These are phyloP conservation scores for Hypomyces rosellus DNA, from an alignment of 2,329 filamentous ascomycete genomes.

Conservation along the genomic window DNA sequence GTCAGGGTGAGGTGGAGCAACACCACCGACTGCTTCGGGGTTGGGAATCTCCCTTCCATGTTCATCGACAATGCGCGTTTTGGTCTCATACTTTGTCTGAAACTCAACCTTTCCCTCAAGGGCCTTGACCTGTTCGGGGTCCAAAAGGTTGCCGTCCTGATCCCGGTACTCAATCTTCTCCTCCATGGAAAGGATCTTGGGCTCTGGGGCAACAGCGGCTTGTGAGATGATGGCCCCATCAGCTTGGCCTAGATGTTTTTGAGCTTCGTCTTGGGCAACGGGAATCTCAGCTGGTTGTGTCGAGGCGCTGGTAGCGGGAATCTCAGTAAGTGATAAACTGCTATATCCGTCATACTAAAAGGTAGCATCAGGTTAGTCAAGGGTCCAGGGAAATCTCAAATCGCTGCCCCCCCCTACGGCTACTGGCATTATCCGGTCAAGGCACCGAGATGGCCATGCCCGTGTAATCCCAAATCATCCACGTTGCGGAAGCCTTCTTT, in stretches of 20 bases:
- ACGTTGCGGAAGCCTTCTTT: slow-evolving; percentile 26
- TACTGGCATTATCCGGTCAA: slow-evolving; percentile 4
- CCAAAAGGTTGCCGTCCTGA: slow-evolving; percentile 82
- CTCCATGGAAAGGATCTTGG: slow-evolving; percentile 52
- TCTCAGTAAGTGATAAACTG: slow-evolving; percentile 18
- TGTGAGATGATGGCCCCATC: slow-evolving; percentile 35
- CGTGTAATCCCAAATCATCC: slow-evolving; percentile 8
- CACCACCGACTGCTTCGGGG: slow-evolving; percentile 33
- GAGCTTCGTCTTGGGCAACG: slow-evolving; percentile 15
- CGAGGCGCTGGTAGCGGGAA: slow-evolving; percentile 19
- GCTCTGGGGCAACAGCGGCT: slow-evolving; percentile 43
- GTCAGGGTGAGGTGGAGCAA: slow-evolving; percentile 54
- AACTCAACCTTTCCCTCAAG: slow-evolving; percentile 93
- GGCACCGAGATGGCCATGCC: slow-evolving; percentile 6
- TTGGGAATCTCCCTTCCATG: slow-evolving; percentile 67
- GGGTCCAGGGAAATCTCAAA: neutral
- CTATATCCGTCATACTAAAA: slow-evolving; percentile 44
- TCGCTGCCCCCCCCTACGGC: neutral
- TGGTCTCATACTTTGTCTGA: slow-evolving; percentile 92
- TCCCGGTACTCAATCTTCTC: slow-evolving; percentile 92
- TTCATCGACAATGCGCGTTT: slow-evolving; percentile 75
- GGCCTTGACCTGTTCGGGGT: slow-evolving; percentile 74
- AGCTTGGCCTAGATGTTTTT: slow-evolving; percentile 21
- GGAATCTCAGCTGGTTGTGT: slow-evolving; percentile 16
- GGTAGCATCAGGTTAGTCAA: slow-evolving; percentile 14